phyloP scores from a whole-genome alignment of 176 grass and related monocot species.

The bread wheat (Triticum aestivum) region DNA sequence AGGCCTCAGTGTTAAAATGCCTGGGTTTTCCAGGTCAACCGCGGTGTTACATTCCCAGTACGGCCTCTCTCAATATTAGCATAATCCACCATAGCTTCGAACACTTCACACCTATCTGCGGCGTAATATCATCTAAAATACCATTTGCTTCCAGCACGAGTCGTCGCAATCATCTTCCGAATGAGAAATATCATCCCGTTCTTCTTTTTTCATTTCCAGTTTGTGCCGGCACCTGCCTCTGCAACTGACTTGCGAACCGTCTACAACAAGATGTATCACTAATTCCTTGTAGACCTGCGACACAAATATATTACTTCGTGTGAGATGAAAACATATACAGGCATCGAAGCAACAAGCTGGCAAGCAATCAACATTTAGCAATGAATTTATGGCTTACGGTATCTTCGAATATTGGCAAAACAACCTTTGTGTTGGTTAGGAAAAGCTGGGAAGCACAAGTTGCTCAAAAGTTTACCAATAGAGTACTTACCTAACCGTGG shows the following conservation, averaged over 20 bases:
- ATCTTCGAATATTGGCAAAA: background rate
- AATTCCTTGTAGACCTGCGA: background rate
- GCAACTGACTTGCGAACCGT: background rate
- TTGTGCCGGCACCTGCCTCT: background rate
- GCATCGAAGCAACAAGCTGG: background rate
- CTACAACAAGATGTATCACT: background rate
- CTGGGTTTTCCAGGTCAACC: too few relatives aligned
- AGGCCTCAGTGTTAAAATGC: too few relatives aligned
- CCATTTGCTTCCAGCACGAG: background rate
- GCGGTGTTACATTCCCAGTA: background rate
- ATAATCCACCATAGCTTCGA: too few relatives aligned
- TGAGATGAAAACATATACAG: background rate
- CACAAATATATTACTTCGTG: background rate
- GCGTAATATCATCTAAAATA: background rate
- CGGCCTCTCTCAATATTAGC: background rate
- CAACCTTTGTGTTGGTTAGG: background rate
- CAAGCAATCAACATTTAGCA: background rate
- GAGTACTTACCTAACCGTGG: background rate
- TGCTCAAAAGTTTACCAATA: background rate
- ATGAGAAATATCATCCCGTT: background rate
- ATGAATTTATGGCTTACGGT: background rate
- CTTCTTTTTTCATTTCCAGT: background rate
- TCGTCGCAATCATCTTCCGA: background rate
- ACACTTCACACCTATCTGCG: background rate
- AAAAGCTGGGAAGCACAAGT: too few relatives aligned